Percentiles rank a stretch among this genome's conserved stretches.
phyloP scores from a whole-genome alignment of 495 filamentous ascomycete species.

The Cladorrhinum samala region DNA sequence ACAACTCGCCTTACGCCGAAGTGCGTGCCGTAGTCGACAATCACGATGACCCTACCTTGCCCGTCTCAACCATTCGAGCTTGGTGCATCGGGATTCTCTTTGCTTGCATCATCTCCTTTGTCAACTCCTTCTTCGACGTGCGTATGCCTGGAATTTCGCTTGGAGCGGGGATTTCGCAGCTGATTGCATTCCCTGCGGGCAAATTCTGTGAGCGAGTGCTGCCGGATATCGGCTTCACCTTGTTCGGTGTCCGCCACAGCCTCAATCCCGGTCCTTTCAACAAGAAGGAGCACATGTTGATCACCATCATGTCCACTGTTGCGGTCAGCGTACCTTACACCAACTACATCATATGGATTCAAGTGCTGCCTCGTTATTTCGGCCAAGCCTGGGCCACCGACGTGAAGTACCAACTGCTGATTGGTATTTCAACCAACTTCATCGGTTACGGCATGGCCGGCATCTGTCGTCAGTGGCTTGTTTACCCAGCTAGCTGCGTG shows the following conservation, averaged over 20 bases:
- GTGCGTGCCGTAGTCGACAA: slow-evolving; percentile 46
- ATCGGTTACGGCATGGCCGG: slow-evolving; percentile 50
- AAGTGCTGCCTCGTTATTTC: slow-evolving; percentile 36
- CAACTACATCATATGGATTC: slow-evolving; percentile 41
- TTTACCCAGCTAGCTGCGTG: slow-evolving; percentile 42
- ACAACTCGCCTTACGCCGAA: slow-evolving; percentile 43
- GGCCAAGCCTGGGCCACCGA: slow-evolving; percentile 33
- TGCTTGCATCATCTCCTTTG: slow-evolving; percentile 30
- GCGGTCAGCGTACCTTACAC: slow-evolving; percentile 33
- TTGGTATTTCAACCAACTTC: slow-evolving; percentile 41
- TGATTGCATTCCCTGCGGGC: slow-evolving; percentile 37
- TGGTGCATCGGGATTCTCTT: slow-evolving; percentile 38
- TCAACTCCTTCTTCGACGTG: slow-evolving; percentile 39
- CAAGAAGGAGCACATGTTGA: slow-evolving; percentile 48
- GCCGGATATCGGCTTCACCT: slow-evolving; percentile 33
- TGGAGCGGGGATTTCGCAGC: slow-evolving; percentile 31
- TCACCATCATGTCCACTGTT: slow-evolving; percentile 42
- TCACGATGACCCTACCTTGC: slow-evolving; percentile 35
- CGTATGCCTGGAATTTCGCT: slow-evolving; percentile 34
- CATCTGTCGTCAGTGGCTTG: slow-evolving; percentile 50
- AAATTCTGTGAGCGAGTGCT: slow-evolving; percentile 28
- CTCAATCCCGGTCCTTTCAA: slow-evolving; percentile 47
- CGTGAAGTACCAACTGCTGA: slow-evolving; percentile 38
- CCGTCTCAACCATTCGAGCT: slow-evolving; percentile 34
- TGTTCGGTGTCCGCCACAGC: slow-evolving; percentile 32